Conservation (phyloP, 2,329 filamentous ascomycete species). For the Dothidotthia symphoricarpi region DNA sequence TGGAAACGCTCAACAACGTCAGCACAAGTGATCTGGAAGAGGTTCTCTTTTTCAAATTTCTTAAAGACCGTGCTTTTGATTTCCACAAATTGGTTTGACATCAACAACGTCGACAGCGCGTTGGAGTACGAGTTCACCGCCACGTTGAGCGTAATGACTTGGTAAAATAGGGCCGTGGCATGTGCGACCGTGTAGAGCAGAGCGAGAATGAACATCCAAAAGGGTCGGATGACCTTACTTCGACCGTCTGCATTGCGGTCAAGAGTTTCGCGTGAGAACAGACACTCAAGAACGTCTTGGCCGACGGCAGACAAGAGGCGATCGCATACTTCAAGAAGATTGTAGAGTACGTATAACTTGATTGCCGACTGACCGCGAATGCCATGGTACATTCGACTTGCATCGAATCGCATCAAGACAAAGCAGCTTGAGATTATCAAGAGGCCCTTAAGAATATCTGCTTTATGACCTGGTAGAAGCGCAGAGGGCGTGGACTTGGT, state of each 20-base stretch:
- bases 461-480: constrained; percentile 86
- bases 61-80: constrained; percentile 99
- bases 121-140: constrained; percentile 99
- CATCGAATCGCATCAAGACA: constrained; percentile 86
- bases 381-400: constrained; percentile 96
- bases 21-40: constrained; percentile 94
- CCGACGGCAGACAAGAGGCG: constrained; percentile 86
- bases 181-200: constrained; percentile 86
- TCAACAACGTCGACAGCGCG: constrained; percentile 81
- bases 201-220: constrained; percentile 87
- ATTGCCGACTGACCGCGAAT: constrained; percentile 95
- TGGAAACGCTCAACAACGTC: constrained; percentile 97
- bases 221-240: constrained; percentile 83
- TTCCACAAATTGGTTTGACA: constrained; percentile 98
- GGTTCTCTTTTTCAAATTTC: constrained; percentile 95
- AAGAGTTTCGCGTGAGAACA: constrained; percentile 90
- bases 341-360: constrained; percentile 98
- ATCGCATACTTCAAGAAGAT: constrained; percentile 90
- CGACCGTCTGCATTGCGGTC: constrained; percentile 84
- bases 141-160: constrained; percentile 96
- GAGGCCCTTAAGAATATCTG: constrained; percentile 86
- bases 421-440: constrained; percentile 84
- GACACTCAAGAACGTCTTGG: constrained; percentile 92
- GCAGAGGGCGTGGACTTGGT: constrained; percentile 83
- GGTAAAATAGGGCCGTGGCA: constrained; percentile 86